These are phyloP conservation scores for Spiraea crenata DNA, from an alignment of 331 rosid genomes.

Conservation along the genomic window DNA sequence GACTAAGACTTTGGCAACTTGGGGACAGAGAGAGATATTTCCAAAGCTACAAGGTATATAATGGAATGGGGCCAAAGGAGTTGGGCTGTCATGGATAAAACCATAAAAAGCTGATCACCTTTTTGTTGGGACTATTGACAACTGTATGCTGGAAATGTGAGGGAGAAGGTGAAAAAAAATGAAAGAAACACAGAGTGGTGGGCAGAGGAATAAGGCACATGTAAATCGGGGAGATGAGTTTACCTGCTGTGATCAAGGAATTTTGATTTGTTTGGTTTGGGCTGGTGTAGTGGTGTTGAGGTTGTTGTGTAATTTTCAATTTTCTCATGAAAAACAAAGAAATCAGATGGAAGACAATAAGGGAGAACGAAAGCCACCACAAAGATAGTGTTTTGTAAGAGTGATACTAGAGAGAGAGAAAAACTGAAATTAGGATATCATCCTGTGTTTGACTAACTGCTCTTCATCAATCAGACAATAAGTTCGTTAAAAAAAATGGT, in stretches of 20 bases:
- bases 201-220: not conserved
- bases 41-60: not conserved
- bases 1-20: not conserved
- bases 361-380: too few species aligned
- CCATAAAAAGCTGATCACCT: not conserved
- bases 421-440: too few species aligned
- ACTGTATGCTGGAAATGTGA: not conserved
- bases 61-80: not conserved
- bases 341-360: too few species aligned
- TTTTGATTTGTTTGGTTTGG: not conserved
- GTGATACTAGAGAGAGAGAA: too few species aligned
- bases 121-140: slow-evolving; percentile 2
- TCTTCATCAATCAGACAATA: too few species aligned
- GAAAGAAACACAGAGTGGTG: not conserved
- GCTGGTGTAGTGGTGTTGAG: not conserved
- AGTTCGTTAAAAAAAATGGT: too few species aligned
- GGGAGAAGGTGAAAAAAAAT: too few species aligned
- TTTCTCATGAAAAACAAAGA: not conserved
- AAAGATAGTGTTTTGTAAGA: too few species aligned
- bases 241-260: not conserved
- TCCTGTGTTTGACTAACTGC: too few species aligned
- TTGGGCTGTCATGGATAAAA: not conserved
- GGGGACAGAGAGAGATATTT: not conserved
- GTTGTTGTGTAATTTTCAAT: not conserved
- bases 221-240: not conserved